Conservation (phyloP, 768 basidiomycete species). For the Leccinum rimulosum region DNA sequence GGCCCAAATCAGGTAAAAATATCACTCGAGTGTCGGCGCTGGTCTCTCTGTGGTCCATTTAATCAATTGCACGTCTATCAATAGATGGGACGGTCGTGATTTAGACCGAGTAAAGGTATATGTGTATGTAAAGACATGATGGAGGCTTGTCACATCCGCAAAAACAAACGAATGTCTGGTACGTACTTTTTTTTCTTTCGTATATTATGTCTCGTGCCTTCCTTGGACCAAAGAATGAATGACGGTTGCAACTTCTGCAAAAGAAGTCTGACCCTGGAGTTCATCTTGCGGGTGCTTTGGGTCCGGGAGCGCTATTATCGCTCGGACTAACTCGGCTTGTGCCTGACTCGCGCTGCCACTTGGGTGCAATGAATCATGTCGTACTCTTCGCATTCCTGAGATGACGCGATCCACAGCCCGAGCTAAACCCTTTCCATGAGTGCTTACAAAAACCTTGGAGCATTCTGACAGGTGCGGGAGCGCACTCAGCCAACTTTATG, state of each 20-base stretch:
- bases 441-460: not conserved
- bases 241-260: slow-evolving; percentile 1
- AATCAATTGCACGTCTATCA: slow-evolving; percentile 20
- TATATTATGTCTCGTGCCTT: slow-evolving; percentile 5
- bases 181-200: not conserved
- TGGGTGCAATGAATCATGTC: not conserved
- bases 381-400: not conserved
- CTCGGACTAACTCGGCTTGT: slow-evolving; percentile 12
- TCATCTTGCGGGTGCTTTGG: slow-evolving; percentile 12
- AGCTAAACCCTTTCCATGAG: not conserved
- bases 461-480: not conserved
- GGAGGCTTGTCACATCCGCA: not conserved
- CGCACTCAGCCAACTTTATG: not conserved
- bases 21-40: not conserved
- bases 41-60: slow-evolving; percentile 1
- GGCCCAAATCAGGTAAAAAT: not conserved
- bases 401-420: not conserved
- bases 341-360: not conserved
- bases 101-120: slow-evolving; percentile 1
- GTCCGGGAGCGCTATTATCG: slow-evolving; percentile 14
- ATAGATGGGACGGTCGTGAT: slow-evolving; percentile 9
- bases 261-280: slow-evolving; percentile 5
- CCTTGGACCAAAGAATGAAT: not conserved
- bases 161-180: not conserved
- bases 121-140: not conserved